Evolutionary conservation across 306 rosid genomes (phyloP).

Genomic region (Trifolium pratense): DNA sequence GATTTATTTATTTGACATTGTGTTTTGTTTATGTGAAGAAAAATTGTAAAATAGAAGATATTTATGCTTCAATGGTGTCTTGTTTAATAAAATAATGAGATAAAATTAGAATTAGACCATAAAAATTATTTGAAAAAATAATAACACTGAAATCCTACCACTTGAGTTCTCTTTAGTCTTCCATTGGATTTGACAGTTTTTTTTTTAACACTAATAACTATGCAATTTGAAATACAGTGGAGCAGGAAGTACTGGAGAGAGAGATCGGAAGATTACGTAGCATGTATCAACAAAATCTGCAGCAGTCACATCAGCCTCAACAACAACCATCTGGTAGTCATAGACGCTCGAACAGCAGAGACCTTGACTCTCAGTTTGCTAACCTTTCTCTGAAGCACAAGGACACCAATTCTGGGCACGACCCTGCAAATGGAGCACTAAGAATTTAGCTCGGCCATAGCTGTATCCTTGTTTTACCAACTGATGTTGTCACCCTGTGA

Average conservation of each 20-base stretch:
- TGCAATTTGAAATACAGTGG: slow-evolving; percentile 71
- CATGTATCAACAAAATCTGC: slow-evolving; percentile 75
- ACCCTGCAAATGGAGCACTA: slow-evolving; percentile 70
- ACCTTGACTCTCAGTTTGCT: slow-evolving; percentile 88
- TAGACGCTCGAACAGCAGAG: slow-evolving; percentile 86
- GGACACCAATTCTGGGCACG: slow-evolving; percentile 75
- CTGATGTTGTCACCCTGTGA: slow-evolving; percentile 47
- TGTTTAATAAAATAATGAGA: background rate
- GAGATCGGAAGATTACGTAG: slow-evolving; percentile 89
- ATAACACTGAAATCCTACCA: background rate
- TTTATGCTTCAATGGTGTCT: slow-evolving; percentile 3
- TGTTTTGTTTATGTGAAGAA: slow-evolving; percentile 3
- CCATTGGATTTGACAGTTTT: slow-evolving; percentile 9
- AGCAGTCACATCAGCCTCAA: slow-evolving; percentile 56
- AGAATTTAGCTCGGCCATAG: slow-evolving; percentile 55
- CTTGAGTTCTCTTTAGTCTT: slow-evolving; percentile 9
- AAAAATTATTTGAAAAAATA: no score
- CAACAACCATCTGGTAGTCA: slow-evolving; percentile 78
- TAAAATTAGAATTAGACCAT: background rate
- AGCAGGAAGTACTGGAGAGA: slow-evolving; percentile 98
- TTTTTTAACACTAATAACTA: slow-evolving; percentile 49
- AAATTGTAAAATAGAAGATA: background rate
- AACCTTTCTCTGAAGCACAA: slow-evolving; percentile 86
- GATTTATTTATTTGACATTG: slow-evolving; percentile 2
- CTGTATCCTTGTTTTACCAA: slow-evolving; percentile 2